Conservation (phyloP, 129 eudicot species). For the Flaveria brownii region DNA sequence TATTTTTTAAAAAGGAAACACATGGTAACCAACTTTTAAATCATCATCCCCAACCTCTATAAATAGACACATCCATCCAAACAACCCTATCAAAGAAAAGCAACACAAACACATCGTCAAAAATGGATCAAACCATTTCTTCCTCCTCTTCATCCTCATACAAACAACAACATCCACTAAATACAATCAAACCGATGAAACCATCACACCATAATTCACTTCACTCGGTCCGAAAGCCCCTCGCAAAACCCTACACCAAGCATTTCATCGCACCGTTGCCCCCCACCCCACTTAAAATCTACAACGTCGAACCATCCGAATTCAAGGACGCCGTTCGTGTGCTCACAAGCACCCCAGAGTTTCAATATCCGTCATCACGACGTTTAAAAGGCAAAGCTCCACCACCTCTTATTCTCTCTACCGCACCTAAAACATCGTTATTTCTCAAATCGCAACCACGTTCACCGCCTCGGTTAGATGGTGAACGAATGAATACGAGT, state of each 20-base stretch:
- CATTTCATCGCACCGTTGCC: conserved; percentile 64
- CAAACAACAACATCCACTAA: conserved; percentile 12
- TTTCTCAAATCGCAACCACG: not conserved
- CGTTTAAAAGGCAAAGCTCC: conserved; percentile 46
- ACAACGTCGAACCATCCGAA: conserved; percentile 54
- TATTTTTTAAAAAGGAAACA: not conserved
- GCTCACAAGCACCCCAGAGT: conserved; percentile 54
- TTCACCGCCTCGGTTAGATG: not conserved
- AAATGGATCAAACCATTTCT: conserved; percentile 28
- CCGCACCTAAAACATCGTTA: conserved; percentile 22
- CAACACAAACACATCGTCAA: conserved; percentile 12
- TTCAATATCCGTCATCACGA: conserved; percentile 36
- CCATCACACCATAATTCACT: conserved; percentile 37
- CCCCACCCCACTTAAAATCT: conserved; percentile 54
- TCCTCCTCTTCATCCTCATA: conserved; percentile 34
- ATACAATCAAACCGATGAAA: not conserved
- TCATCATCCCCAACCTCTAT: conserved; percentile 2
- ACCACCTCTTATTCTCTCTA: conserved; percentile 44
- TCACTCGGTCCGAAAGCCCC: conserved; percentile 39
- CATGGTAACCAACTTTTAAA: not conserved
- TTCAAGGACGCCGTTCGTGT: conserved; percentile 69
- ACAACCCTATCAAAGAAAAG: conserved; percentile 8
- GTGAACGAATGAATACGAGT: conserved; percentile 14
- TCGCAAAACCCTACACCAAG: conserved; percentile 36
- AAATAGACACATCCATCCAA: conserved; percentile 8